phyloP scores from a whole-genome alignment of 768 basidiomycete species.

The Boletus subparvulus region DNA sequence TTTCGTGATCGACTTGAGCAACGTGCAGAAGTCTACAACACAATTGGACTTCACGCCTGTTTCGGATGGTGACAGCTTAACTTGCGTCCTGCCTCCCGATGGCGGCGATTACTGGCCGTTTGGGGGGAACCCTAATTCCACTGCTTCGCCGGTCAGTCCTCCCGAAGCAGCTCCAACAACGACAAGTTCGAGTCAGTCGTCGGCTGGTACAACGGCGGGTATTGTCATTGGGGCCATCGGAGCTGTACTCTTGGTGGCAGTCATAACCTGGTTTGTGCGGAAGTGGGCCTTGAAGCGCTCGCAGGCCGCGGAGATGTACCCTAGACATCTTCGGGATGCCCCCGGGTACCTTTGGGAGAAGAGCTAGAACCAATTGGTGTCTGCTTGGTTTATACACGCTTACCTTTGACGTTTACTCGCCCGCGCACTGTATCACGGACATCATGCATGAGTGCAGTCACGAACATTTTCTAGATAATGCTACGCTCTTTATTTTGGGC shows the following conservation, averaged over 20 bases:
- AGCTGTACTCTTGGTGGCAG: constrained; percentile 43
- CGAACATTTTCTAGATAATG: neutral
- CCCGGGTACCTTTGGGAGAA: constrained; percentile 20
- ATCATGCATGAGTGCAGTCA: neutral
- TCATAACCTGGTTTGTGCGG: constrained; percentile 47
- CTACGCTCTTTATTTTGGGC: neutral
- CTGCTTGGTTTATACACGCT: neutral
- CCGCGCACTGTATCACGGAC: too few relatives aligned
- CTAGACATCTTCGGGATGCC: constrained; percentile 20
- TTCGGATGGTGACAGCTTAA: constrained; percentile 54
- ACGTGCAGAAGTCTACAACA: constrained; percentile 39
- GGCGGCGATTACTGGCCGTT: constrained; percentile 76
- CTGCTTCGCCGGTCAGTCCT: constrained; percentile 20
- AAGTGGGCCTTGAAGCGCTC: constrained; percentile 43
- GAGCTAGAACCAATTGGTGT: neutral
- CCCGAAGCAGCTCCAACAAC: constrained; percentile 11
- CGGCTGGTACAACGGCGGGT: constrained; percentile 37
- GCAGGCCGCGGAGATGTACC: constrained; percentile 19
- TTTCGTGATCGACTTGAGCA: constrained; percentile 55
- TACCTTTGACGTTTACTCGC: neutral
- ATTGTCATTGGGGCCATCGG: constrained; percentile 53
- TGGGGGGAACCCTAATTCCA: constrained; percentile 46
- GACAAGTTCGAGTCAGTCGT: constrained; percentile 22
- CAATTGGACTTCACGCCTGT: constrained; percentile 56
- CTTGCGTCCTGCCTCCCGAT: constrained; percentile 64